These are phyloP conservation scores for Danielia oregonensis DNA, from an alignment of 805 yeast genomes.

Conservation along the genomic window DNA sequence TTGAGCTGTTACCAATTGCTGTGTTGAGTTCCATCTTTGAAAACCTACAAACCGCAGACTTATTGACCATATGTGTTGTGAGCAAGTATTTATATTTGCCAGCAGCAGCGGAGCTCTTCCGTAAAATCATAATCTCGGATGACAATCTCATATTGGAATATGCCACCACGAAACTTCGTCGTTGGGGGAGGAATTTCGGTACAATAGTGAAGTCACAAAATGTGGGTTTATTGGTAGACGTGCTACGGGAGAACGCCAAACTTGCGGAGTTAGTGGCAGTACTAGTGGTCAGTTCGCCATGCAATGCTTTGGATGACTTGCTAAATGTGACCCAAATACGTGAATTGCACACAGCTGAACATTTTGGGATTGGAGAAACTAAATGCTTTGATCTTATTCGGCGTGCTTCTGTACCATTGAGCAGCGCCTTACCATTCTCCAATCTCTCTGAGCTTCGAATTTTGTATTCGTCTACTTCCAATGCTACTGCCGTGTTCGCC, in stretches of 20 bases:
- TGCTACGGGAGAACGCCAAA: conserved; percentile 9
- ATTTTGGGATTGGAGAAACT: too few species aligned
- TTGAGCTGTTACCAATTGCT: conserved; percentile 21
- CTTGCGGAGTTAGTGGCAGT: conserved; percentile 12
- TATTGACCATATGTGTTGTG: conserved; percentile 19
- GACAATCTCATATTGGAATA: conserved; percentile 8
- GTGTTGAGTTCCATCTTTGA: conserved; percentile 18
- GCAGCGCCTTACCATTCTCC: too few species aligned
- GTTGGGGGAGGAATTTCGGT: conserved; percentile 19
- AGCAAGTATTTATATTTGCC: conserved; percentile 24
- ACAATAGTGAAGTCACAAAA: conserved; percentile 11
- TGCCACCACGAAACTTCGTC: conserved; percentile 8
- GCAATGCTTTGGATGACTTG: neutral
- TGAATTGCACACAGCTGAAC: conserved; percentile 6
- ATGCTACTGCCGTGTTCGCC: neutral
- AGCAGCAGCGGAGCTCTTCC: conserved; percentile 22
- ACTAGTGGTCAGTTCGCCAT: neutral
- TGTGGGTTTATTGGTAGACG: conserved; percentile 10
- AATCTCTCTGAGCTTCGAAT: conserved; percentile 7
- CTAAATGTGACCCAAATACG: conserved; percentile 4
- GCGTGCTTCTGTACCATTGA: too few species aligned
- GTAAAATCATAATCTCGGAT: conserved; percentile 17
- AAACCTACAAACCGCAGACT: conserved; percentile 17
- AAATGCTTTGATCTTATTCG: conserved; percentile 3
- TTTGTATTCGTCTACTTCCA: neutral